Evolutionary conservation across 1,139 yeast species (phyloP).

Genomic region (Pichia sp.): DNA sequence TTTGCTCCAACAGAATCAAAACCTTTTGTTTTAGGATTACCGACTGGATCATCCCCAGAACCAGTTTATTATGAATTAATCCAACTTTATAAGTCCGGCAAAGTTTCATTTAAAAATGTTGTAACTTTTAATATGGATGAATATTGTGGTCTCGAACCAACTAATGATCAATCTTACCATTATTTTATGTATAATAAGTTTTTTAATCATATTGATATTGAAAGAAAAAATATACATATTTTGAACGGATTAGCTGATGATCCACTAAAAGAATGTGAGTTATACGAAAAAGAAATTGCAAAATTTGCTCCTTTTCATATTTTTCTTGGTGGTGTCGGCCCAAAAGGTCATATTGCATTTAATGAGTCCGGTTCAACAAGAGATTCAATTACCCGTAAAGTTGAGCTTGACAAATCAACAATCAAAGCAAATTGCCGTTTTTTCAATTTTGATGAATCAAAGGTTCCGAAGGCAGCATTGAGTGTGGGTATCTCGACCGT

Average conservation of each 20-base stretch:
- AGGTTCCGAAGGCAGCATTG: conserved; percentile 51
- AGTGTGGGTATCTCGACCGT: conserved; percentile 61
- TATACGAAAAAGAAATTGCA: conserved; percentile 47
- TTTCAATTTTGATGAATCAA: conserved; percentile 40
- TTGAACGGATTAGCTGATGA: conserved; percentile 48
- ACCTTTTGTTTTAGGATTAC: conserved; percentile 58
- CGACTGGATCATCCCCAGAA: conserved; percentile 64
- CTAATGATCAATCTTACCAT: conserved; percentile 50
- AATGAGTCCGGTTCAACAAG: conserved; percentile 54
- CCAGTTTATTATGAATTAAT: conserved; percentile 47
- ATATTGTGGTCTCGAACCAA: conserved; percentile 45
- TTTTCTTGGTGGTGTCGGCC: conserved; percentile 59
- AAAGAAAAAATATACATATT: conserved; percentile 48
- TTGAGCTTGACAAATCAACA: conserved; percentile 46
- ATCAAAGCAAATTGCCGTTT: conserved; percentile 54
- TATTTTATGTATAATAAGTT: conserved; percentile 56
- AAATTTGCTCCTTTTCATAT: conserved; percentile 48
- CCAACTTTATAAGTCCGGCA: conserved; percentile 40
- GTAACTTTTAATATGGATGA: conserved; percentile 63
- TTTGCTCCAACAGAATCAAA: conserved; percentile 42
- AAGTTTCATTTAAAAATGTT: conserved; percentile 46
- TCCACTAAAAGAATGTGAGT: conserved; percentile 41
- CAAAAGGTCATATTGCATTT: conserved; percentile 62
- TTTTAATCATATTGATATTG: conserved; percentile 55
- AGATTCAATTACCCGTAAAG: conserved; percentile 43